Base-by-base conservation (phyloP, 1,284 basidiomycete species). In the Cryptococcus sp. region DNA sequence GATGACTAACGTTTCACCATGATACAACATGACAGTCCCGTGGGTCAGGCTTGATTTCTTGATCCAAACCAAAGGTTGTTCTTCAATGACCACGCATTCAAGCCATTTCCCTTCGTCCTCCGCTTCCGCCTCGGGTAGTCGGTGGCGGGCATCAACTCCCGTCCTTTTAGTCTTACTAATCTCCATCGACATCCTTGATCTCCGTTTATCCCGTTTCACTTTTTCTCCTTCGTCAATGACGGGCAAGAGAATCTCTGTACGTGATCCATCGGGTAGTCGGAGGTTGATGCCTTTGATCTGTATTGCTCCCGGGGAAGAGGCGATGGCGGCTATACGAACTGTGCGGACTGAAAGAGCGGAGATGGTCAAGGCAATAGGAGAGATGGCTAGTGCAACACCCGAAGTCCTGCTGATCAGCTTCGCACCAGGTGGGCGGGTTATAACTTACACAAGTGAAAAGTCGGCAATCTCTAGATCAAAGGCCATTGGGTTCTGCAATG, bases 1-100 rank as follows among this genome's bases (percentile, higher is more conserved):
- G 13, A 41, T 3, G 2, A 76, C 83, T 56, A 57, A 91, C 87
- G 76, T 83, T 78, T 98, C 94, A 41, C 94, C 94, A 49, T 94
- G 84, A 66, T 91, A 94, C 48, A 98, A 77, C 86, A 94, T 93
- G 24, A 97, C 78, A 1, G 91, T 89, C 2, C 90, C 90, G 64
- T 94, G 88, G 0, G 85, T 90, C 16, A 96, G 77, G 5, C 88
- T 89, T n/a, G 86, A 87, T 68, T 88, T 80, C 56, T 88, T 81
- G 64, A 96, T 86, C 50, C 88, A 82, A 49, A 98, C 76, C 28
- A 91, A 72, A 3, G 94, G 94, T 65, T 92, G 89, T 59, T 90
- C 85, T 2, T 87, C 84, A 9, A 93, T 83, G 16, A 97, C 86
- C 37, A 52, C 55, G 56, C 67, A 71, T 54, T 73, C 66, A 23